Percentiles rank a stretch among this genome's conserved stretches.
Conservation (phyloP, 305 asterid species). For the Fraxinus baroniana region DNA sequence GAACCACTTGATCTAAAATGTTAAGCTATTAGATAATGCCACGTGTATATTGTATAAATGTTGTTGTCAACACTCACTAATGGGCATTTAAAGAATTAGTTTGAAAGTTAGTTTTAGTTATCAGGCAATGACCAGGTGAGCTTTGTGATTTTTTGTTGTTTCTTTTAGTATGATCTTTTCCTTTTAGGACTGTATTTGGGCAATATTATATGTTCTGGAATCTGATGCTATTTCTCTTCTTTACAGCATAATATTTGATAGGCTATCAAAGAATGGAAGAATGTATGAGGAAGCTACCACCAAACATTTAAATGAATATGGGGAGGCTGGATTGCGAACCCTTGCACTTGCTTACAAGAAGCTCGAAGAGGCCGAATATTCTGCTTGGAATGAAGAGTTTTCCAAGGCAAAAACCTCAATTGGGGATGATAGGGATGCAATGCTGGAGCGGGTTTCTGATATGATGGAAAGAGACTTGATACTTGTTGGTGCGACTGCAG, state of each 20-base stretch:
- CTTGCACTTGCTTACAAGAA: constrained; percentile 75
- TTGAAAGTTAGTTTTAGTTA: background rate
- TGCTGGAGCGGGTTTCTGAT: constrained; percentile 75
- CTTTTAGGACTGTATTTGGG: constrained; percentile 3
- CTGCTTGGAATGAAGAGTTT: constrained; percentile 73
- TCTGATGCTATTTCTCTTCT: constrained; percentile 16
- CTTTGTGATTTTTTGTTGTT: background rate
- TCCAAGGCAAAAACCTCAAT: constrained; percentile 66
- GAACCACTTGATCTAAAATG: background rate
- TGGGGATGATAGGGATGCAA: constrained; percentile 69
- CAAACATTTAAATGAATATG: constrained; percentile 77
- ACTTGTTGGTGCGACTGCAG: constrained; percentile 93
- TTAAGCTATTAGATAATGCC: background rate
- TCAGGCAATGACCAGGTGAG: background rate
- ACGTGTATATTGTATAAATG: background rate
- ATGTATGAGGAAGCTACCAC: constrained; percentile 66
- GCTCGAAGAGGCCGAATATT: constrained; percentile 66
- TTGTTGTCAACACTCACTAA: background rate
- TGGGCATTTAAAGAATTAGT: background rate
- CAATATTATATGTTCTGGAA: constrained; percentile 1
- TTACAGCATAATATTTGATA: constrained; percentile 79
- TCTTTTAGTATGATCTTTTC: background rate
- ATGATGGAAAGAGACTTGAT: constrained; percentile 78
- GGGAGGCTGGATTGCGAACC: constrained; percentile 89
- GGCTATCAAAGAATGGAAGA: constrained; percentile 71